Conservation (phyloP, 2,329 filamentous ascomycete genomes). For the Zelopaecilomyces penicillatus region DNA sequence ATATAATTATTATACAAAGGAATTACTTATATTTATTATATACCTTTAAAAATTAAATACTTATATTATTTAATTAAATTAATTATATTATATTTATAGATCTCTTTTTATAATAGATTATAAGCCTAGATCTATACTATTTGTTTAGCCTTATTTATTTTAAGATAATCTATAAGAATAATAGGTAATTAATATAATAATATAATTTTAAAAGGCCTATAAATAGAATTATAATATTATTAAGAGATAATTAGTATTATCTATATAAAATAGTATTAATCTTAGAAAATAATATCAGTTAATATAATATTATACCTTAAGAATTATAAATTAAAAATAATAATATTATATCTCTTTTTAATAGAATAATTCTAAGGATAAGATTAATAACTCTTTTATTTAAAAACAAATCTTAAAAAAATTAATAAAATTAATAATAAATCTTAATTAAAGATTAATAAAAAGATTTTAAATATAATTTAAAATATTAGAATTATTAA, state of each 20-base stretch:
- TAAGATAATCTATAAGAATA: too few relatives aligned
- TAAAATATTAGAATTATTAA: too few relatives aligned
- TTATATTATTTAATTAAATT: neutral
- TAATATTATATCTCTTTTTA: too few relatives aligned
- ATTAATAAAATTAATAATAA: too few relatives aligned
- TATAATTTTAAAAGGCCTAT: neutral
- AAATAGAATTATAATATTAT: neutral
- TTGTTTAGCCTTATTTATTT: neutral
- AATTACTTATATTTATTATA: neutral
- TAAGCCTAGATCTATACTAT: neutral
- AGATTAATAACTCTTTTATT: neutral
- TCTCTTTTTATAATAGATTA: neutral
- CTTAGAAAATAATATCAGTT: too few relatives aligned
- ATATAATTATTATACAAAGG: neutral
- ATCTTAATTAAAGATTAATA: too few relatives aligned
- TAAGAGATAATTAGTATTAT: too few relatives aligned
- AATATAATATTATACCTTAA: too few relatives aligned
- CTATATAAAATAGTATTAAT: too few relatives aligned
- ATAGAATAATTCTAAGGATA: too few relatives aligned
- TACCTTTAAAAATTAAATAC: neutral
- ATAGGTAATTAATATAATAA: neutral
- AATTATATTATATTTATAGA: neutral
- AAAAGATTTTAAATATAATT: too few relatives aligned
- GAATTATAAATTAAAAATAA: too few relatives aligned
- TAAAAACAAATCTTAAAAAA: neutral